A percentile compares a stretch with the other conserved stretches of the same genome.
Evolutionary conservation across 768 basidiomycete genomes (phyloP).

Genomic region (Phanerochaete carnosa): DNA sequence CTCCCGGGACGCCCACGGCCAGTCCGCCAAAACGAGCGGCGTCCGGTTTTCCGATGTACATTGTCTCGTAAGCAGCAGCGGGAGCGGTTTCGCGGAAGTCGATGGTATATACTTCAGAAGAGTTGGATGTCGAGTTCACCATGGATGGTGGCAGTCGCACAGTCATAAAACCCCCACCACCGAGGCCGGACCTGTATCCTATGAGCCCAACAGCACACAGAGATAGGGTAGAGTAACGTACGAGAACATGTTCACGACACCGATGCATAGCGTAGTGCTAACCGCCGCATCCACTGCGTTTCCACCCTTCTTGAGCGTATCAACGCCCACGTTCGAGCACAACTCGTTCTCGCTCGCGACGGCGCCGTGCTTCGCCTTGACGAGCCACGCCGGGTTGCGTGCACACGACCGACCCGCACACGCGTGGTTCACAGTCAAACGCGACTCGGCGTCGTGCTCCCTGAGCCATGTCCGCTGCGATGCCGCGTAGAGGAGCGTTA

Average conservation of each 20-base stretch:
- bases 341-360: slow-evolving; percentile 86
- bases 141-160: slow-evolving; percentile 64
- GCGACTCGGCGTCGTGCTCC: not conserved
- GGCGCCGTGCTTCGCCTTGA: slow-evolving; percentile 70
- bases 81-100: slow-evolving; percentile 93
- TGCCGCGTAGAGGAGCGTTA: not conserved
- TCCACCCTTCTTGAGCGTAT: slow-evolving; percentile 75
- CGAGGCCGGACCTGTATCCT: slow-evolving; percentile 64
- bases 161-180: slow-evolving; percentile 87
- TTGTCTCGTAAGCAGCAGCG: slow-evolving; percentile 62
- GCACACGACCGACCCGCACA: slow-evolving; percentile 4
- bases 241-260: slow-evolving; percentile 91
- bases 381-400: slow-evolving; percentile 55
- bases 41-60: slow-evolving; percentile 62
- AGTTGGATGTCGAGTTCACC: slow-evolving; percentile 23
- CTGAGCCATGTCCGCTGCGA: not conserved
- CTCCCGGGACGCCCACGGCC: slow-evolving; percentile 87
- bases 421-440: not conserved
- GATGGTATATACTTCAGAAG: slow-evolving; percentile 65
- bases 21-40: slow-evolving; percentile 73
- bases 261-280: slow-evolving; percentile 71
- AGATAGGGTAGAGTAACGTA: slow-evolving; percentile 34
- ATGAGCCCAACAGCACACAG: slow-evolving; percentile 9
- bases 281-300: slow-evolving; percentile 91
- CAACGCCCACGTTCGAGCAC: slow-evolving; percentile 84